These are phyloP conservation scores for Malus asiatica DNA, from an alignment of 306 rosid genomes.

Conservation along the genomic window DNA sequence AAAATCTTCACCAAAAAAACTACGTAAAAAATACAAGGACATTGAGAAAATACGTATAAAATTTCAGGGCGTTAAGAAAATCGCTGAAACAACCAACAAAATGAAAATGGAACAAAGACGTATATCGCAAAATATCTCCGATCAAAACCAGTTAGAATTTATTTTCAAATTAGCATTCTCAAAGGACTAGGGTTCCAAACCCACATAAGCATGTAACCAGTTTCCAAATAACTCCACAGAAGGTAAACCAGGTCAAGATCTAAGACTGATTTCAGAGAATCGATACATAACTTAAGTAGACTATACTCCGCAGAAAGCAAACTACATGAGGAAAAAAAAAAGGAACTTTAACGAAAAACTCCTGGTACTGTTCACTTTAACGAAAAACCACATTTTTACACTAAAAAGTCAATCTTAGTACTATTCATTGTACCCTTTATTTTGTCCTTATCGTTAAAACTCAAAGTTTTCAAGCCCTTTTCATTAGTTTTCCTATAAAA, in stretches of 20 bases:
- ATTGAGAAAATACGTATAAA: too few relatives aligned
- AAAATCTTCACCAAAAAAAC: too few relatives aligned
- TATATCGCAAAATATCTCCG: not conserved
- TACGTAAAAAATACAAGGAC: too few relatives aligned
- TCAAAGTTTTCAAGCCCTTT: too few relatives aligned
- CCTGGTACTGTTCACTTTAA: too few relatives aligned
- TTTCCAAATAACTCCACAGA: not conserved
- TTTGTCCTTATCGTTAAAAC: too few relatives aligned
- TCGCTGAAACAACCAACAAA: not conserved
- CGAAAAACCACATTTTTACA: too few relatives aligned
- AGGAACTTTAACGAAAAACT: too few relatives aligned
- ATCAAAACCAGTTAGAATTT: not conserved
- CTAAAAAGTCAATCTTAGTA: too few relatives aligned
- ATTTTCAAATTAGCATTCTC: not conserved
- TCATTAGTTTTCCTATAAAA: too few relatives aligned
- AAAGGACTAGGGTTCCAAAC: not conserved
- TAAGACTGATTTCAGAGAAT: not conserved
- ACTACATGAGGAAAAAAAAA: not conserved
- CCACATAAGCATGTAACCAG: not conserved
- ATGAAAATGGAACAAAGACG: not conserved
- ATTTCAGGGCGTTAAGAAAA: too few relatives aligned
- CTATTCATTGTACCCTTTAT: too few relatives aligned
- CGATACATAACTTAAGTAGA: not conserved
- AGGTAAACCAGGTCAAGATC: not conserved
- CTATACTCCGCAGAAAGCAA: not conserved